These are phyloP conservation scores for Sarcocystis neurona DNA, from an alignment of 169 alveolate genomes.

Conservation along the genomic window DNA sequence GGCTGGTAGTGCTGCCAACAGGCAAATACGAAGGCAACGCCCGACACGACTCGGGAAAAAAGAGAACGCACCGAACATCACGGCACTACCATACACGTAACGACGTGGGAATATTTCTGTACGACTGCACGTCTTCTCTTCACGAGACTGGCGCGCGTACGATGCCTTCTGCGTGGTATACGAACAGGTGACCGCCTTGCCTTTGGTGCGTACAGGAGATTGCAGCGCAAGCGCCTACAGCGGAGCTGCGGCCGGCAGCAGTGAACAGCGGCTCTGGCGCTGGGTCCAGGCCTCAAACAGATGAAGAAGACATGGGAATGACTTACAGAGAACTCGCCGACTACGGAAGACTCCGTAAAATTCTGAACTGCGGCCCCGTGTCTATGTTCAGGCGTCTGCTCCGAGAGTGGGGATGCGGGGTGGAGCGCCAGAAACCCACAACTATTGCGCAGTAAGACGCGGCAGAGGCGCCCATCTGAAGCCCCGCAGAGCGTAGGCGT, in stretches of 20 bases:
- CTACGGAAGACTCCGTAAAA: constrained; percentile 78
- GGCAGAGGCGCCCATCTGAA: background rate
- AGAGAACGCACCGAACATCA: no score
- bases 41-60: no score
- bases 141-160: background rate
- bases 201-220: constrained; percentile 1
- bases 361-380: constrained; percentile 79
- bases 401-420: constrained; percentile 69
- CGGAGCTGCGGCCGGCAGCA: constrained; percentile 80
- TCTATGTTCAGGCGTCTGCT: constrained; percentile 73
- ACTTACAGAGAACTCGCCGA: constrained; percentile 78
- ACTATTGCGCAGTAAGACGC: background rate
- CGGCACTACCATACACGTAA: no score
- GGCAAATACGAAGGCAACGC: no score
- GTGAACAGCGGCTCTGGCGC: no score
- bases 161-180: background rate
- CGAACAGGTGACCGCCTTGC: background rate
- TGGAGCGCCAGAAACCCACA: background rate
- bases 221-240: constrained; percentile 79
- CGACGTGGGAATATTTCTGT: no score
- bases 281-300: constrained; percentile 69
- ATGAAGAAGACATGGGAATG: constrained; percentile 88
- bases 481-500: no score
- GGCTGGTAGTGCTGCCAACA: no score
- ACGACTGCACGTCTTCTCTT: no score